Conservation (phyloP, 805 yeast genomes). For the Saccharomycopsis amapae region DNA sequence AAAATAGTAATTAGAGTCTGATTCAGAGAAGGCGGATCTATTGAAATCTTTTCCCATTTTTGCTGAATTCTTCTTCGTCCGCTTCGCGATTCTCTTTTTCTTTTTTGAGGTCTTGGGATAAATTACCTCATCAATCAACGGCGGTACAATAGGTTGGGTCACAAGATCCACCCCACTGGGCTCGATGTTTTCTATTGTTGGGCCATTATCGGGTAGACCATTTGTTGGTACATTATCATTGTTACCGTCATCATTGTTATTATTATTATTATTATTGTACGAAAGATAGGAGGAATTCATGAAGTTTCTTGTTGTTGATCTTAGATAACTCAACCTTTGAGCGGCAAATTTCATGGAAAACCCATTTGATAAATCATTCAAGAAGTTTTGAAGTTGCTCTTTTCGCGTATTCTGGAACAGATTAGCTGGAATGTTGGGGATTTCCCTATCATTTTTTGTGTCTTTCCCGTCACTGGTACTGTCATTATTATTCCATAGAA, state of each 20-base stretch:
- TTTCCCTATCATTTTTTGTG: neutral
- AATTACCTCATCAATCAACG: constrained; percentile 45
- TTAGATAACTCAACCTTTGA: constrained; percentile 37
- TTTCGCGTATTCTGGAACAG: constrained; percentile 22
- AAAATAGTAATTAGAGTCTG: constrained; percentile 13
- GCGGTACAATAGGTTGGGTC: constrained; percentile 40
- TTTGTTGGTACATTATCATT: neutral
- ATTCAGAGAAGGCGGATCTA: constrained; percentile 7
- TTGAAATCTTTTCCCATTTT: neutral
- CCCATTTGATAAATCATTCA: constrained; percentile 37
- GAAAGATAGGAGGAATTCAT: too few species aligned
- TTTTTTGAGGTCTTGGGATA: constrained; percentile 42
- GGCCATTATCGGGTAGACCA: neutral
- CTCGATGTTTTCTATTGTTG: constrained; percentile 27
- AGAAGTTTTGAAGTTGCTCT: constrained; percentile 29
- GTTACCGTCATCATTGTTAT: constrained; percentile 12
- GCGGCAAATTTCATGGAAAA: constrained; percentile 44
- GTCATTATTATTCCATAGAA: constrained; percentile 4
- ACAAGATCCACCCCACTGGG: constrained; percentile 50
- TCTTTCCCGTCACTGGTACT: neutral
- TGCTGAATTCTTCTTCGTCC: neutral
- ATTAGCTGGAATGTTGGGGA: neutral
- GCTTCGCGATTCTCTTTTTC: constrained; percentile 26
- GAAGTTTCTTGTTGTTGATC: constrained; percentile 2
- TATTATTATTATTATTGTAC: too few species aligned